A percentile compares a stretch with the other conserved stretches of the same genome.
These are phyloP conservation scores for Medicago truncatula DNA, from an alignment of 306 rosid species.

Conservation along the genomic window DNA sequence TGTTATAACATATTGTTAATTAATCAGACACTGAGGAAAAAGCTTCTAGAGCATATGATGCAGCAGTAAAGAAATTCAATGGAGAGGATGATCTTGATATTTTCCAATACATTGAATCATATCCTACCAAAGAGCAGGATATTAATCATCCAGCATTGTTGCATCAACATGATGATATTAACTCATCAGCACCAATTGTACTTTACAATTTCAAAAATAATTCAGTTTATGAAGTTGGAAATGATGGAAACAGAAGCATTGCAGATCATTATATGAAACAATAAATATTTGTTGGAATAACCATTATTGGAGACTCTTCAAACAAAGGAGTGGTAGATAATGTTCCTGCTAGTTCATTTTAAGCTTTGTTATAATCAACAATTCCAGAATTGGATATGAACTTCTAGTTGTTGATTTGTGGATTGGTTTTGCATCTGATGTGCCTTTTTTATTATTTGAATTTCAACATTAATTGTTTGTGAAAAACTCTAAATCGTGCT, in stretches of 20 bases:
- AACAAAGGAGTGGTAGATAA: not conserved
- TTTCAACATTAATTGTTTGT: too few species aligned
- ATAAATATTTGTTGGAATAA: too few species aligned
- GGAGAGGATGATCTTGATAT: not conserved
- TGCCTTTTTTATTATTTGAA: not conserved
- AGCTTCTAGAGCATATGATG: conserved; percentile 1
- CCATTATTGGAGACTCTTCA: not conserved
- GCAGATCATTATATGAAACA: not conserved
- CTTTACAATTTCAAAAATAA: not conserved
- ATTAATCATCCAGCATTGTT: not conserved
- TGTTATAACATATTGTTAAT: not conserved
- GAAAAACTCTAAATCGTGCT: not conserved
- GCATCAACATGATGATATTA: not conserved
- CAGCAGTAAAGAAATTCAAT: not conserved
- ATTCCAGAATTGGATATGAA: not conserved
- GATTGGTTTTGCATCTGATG: not conserved
- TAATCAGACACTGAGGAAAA: not conserved
- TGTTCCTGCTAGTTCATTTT: too few species aligned
- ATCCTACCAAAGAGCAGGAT: not conserved
- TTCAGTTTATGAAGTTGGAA: not conserved
- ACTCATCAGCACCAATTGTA: not conserved
- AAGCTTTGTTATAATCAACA: not conserved
- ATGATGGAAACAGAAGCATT: not conserved
- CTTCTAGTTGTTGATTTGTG: not conserved
- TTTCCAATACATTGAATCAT: not conserved